A percentile compares a stretch with the other conserved stretches of the same genome.
Evolutionary conservation across 306 rosid genomes (phyloP).

Genomic region (Malus fusca): DNA sequence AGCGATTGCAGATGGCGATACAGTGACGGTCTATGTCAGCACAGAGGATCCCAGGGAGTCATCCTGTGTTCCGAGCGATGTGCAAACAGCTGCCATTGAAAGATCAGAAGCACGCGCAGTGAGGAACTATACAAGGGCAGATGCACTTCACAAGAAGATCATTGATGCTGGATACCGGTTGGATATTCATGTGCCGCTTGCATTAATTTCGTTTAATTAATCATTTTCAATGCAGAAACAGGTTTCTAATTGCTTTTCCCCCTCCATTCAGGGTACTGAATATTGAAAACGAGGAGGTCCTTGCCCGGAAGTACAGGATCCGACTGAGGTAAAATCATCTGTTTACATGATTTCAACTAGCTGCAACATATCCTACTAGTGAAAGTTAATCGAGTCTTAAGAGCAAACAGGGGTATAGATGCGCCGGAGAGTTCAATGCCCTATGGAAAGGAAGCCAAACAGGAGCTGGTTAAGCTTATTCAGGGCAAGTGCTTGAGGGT

Average conservation of each 20-base stretch:
- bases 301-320: constrained; percentile 71
- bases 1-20: constrained; percentile 91
- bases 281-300: constrained; percentile 49
- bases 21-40: constrained; percentile 78
- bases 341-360: background rate
- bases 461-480: constrained; percentile 50
- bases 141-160: constrained; percentile 67
- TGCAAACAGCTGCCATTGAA: constrained; percentile 39
- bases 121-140: constrained; percentile 45
- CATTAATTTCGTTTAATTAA: background rate
- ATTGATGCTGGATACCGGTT: constrained; percentile 74
- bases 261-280: constrained; percentile 42
- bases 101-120: constrained; percentile 54
- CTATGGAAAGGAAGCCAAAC: constrained; percentile 72
- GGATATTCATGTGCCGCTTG: constrained; percentile 2
- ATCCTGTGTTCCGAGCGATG: constrained; percentile 42
- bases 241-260: background rate
- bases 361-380: background rate
- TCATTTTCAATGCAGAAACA: background rate
- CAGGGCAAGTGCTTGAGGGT: constrained; percentile 72
- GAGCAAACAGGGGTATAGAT: constrained; percentile 73
- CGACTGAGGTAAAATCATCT: constrained; percentile 64
- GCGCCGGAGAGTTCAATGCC: constrained; percentile 88
- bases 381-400: background rate
- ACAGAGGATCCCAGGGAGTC: constrained; percentile 69